Percentiles rank a stretch among this genome's conserved stretches.
These are phyloP conservation scores for Oryza longistaminata DNA, from an alignment of 176 grass and related monocot species.

Conservation along the genomic window DNA sequence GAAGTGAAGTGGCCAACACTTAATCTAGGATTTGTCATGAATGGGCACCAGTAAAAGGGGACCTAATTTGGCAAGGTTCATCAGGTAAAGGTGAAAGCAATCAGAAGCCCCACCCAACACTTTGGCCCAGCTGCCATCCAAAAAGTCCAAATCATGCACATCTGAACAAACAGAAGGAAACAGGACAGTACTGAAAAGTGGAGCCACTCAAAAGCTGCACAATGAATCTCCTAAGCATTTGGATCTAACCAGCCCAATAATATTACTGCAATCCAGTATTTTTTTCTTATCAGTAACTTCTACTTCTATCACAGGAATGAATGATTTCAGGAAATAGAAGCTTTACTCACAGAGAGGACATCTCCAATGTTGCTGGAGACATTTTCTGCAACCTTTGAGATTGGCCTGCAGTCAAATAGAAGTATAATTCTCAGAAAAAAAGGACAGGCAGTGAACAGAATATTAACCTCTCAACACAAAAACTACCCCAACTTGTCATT, in stretches of 20 bases:
- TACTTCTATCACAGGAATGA: conserved; percentile 5
- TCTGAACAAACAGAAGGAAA: conserved; percentile 29
- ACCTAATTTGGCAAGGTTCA: not conserved
- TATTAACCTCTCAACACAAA: no score
- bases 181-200: conserved; percentile 18
- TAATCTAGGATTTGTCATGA: not conserved
- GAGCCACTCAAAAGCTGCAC: conserved; percentile 15
- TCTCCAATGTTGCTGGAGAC: conserved; percentile 74
- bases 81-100: conserved; percentile 16
- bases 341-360: conserved; percentile 69
- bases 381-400: conserved; percentile 71
- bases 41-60: not conserved
- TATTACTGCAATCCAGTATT: not conserved
- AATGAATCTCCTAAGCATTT: conserved; percentile 18
- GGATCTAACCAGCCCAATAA: conserved; percentile 8
- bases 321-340: not conserved
- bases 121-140: not conserved
- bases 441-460: not conserved
- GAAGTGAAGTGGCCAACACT: conserved; percentile 31
- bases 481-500: not conserved
- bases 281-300: not conserved
- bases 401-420: conserved; percentile 50
- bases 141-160: conserved; percentile 1
- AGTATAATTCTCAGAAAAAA: not conserved
- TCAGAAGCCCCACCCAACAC: conserved; percentile 8